Evolutionary conservation across 495 filamentous ascomycete species (phyloP).

Genomic region (Penicillium lagena): DNA sequence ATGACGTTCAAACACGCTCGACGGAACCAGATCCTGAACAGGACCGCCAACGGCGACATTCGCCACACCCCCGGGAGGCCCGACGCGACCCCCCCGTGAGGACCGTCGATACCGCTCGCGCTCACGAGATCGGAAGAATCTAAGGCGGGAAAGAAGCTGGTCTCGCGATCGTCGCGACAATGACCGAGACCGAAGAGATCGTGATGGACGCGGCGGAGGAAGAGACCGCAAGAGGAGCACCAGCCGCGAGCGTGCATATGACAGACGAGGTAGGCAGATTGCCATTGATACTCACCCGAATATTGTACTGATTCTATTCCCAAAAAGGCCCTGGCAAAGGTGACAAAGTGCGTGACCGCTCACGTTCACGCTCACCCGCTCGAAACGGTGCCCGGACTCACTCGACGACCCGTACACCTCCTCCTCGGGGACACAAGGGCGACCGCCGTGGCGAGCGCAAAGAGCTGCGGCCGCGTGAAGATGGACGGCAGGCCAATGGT

Average conservation of each 20-base stretch:
- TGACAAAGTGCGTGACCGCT: conserved; percentile 36
- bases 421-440: conserved; percentile 23
- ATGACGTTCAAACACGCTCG: conserved; percentile 24
- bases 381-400: conserved; percentile 32
- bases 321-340: conserved; percentile 9
- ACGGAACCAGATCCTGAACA: conserved; percentile 24
- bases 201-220: conserved; percentile 26
- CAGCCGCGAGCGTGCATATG: conserved; percentile 39
- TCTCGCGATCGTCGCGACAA: conserved; percentile 38
- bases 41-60: conserved; percentile 30
- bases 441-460: conserved; percentile 29
- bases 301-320: no score
- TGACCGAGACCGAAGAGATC: conserved; percentile 30
- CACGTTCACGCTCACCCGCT: conserved; percentile 35
- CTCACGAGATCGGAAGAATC: conserved; percentile 36
- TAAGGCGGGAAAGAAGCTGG: conserved; percentile 35
- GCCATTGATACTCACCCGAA: background rate
- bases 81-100: conserved; percentile 24
- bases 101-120: conserved; percentile 37
- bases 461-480: conserved; percentile 19
- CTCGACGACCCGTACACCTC: conserved; percentile 27
- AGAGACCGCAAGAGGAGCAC: conserved; percentile 39
- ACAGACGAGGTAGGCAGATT: conserved; percentile 32
- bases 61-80: conserved; percentile 21
- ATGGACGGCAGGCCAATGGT: conserved; percentile 20